phyloP scores from a whole-genome alignment of 257 asterid species.

The Solanum verrucosum region DNA sequence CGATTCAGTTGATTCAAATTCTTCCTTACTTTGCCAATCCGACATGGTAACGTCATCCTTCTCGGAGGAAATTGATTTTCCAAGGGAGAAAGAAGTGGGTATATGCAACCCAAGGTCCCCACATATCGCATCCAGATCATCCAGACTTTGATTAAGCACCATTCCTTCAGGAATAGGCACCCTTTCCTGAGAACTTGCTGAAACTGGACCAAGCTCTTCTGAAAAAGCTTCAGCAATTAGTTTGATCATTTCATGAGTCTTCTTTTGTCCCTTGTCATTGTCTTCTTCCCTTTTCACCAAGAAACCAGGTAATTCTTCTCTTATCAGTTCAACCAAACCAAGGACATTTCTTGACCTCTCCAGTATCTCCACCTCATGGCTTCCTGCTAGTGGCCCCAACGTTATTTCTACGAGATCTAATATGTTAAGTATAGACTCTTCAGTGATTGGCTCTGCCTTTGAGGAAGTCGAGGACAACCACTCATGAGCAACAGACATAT shows the following conservation, averaged over 20 bases:
- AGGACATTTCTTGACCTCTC: slow-evolving; percentile 78
- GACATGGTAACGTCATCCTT: slow-evolving; percentile 17
- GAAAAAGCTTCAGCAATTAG: slow-evolving; percentile 47
- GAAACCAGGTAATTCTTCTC: slow-evolving; percentile 35
- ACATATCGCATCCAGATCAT: slow-evolving; percentile 60
- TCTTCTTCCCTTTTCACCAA: slow-evolving; percentile 26
- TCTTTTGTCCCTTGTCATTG: slow-evolving; percentile 15
- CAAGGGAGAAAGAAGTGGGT: slow-evolving; percentile 58
- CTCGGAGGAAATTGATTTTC: slow-evolving; percentile 25
- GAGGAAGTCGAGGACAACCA: slow-evolving; percentile 22
- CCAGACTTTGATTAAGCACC: slow-evolving; percentile 57
- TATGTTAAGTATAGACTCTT: slow-evolving; percentile 42
- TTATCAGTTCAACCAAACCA: slow-evolving; percentile 58
- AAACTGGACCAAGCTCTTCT: slow-evolving; percentile 89
- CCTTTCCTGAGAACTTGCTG: slow-evolving; percentile 68
- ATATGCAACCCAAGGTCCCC: slow-evolving; percentile 46
- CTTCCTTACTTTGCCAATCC: slow-evolving; percentile 42
- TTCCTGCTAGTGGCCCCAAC: slow-evolving; percentile 56
- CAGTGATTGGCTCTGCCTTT: slow-evolving; percentile 23
- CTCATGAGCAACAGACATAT: slow-evolving; percentile 14
- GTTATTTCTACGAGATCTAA: slow-evolving; percentile 55
- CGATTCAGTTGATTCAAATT: slow-evolving; percentile 43
- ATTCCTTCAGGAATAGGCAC: slow-evolving; percentile 71
- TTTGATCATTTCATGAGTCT: slow-evolving; percentile 36
- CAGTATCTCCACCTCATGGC: slow-evolving; percentile 78